Evolutionary conservation across 176 grass and related monocot species (phyloP).

Genomic region (Metroxylon sagu): DNA sequence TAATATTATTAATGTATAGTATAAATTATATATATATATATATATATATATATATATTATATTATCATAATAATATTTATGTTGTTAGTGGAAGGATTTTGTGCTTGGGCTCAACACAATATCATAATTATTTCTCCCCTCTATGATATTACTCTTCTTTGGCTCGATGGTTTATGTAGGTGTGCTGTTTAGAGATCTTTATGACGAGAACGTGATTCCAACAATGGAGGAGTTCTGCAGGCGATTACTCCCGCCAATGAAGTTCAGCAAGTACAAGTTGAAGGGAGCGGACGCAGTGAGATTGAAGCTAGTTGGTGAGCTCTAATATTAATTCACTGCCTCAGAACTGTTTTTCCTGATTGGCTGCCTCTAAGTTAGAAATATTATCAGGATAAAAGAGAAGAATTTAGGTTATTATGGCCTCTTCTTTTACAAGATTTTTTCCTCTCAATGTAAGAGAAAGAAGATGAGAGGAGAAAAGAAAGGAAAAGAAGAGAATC

Average conservation of each 20-base stretch:
- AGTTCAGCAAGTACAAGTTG: neutral
- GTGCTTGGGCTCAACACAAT: neutral
- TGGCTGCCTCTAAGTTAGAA: neutral
- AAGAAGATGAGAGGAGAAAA: too few relatives aligned
- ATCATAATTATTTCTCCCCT: neutral
- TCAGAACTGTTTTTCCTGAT: neutral
- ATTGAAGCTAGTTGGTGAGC: constrained; percentile 15
- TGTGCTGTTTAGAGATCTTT: constrained; percentile 16
- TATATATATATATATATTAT: too few relatives aligned
- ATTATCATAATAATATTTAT: too few relatives aligned
- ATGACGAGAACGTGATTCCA: constrained; percentile 12
- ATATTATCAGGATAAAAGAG: too few relatives aligned
- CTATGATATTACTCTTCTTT: neutral
- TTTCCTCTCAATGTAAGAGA: too few relatives aligned
- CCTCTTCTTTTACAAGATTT: too few relatives aligned
- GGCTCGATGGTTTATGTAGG: neutral
- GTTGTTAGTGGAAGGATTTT: neutral
- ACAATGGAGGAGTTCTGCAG: constrained; percentile 13
- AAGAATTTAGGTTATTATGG: too few relatives aligned
- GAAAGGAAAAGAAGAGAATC: too few relatives aligned
- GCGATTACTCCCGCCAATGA: neutral
- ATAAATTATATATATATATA: too few relatives aligned
- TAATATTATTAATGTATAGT: too few relatives aligned
- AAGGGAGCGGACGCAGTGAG: neutral
- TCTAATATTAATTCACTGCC: neutral